Evolutionary conservation across 805 yeast genomes (phyloP), one percentile per base, ranked within the genome.

Genomic region (Wickerhamiella australiensis): DNA sequence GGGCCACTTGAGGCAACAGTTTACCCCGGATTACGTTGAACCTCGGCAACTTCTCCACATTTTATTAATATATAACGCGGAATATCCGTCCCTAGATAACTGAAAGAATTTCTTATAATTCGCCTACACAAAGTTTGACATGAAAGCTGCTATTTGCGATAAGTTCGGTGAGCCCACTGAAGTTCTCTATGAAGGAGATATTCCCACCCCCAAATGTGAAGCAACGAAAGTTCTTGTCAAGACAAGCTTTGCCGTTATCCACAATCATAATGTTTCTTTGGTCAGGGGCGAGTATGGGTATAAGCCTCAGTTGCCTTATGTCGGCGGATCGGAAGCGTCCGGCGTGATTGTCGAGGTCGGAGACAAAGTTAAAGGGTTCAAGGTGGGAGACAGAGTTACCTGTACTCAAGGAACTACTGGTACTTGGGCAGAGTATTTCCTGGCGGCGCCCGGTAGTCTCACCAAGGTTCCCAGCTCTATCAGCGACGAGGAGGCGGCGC

Each of bases 331-430:
- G 8, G 50, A 47, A 21, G 50, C 38, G 4, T 33, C 41, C 3
- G 50, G 50, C 17, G 18, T 25, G 2, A 40, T 47, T 17, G 50
- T 40, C 18, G 20, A 47, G 27, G 36, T 47, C 5, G 50, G 50
- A 4, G 21, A 42, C 33, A 31, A 21, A 15, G 50, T 47, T 33
- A 40, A 40, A 45, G 45, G 45, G n/a, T 35, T 40, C 31, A 29
- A 27, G 18, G 45, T 47, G 17, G 50, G 50, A 17, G 41, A 38
- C 18, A 21, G 50, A 11, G 45, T 47, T 36, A 92, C 92, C 67
- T 29, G 38, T 22, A 29, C 40, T n/a, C 31, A 35, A 25, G 25
- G 45, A 3, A 27, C 25, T n/a, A 40, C 41, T 8, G 50, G 50
- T 7, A 47, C 50, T 22, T 47, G 50, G 50, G 50, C 50, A 22